These are phyloP conservation scores for Combretum micranthum DNA, from an alignment of 345 rosid species.

Conservation along the genomic window DNA sequence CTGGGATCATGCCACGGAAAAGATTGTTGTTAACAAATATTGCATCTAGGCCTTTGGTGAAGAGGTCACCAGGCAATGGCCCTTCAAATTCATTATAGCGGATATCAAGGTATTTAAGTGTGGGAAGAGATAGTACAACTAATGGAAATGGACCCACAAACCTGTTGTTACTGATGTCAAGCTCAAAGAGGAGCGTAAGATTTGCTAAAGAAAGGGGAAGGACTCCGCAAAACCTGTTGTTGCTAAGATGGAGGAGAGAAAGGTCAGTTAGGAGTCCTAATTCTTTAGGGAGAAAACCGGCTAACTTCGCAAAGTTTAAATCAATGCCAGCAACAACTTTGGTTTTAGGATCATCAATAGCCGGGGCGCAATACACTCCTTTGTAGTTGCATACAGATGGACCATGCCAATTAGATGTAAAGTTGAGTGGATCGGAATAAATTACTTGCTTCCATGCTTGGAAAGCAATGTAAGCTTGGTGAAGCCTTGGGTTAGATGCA, in stretches of 20 bases:
- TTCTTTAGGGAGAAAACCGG: conserved; percentile 74
- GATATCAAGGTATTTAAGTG: conserved; percentile 53
- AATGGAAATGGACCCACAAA: conserved; percentile 79
- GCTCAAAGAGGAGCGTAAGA: conserved; percentile 66
- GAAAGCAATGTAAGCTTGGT: conserved; percentile 60
- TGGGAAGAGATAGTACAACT: conserved; percentile 59
- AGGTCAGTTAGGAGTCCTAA: conserved; percentile 70
- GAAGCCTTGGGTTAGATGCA: conserved; percentile 40
- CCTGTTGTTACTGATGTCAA: conserved; percentile 83
- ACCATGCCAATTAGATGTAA: conserved; percentile 73
- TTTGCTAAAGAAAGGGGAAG: conserved; percentile 55
- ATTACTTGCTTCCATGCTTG: conserved; percentile 74
- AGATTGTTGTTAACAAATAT: conserved; percentile 70
- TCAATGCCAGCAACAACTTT: conserved; percentile 71
- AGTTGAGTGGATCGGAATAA: conserved; percentile 76
- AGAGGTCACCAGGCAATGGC: conserved; percentile 57
- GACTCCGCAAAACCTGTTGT: conserved; percentile 85
- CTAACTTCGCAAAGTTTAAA: conserved; percentile 62
- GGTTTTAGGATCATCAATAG: conserved; percentile 36
- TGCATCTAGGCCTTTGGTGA: conserved; percentile 64
- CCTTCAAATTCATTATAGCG: conserved; percentile 93
- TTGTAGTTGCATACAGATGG: conserved; percentile 60
- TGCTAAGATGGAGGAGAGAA: conserved; percentile 69
- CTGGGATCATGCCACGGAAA: conserved; percentile 37
- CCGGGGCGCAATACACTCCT: conserved; percentile 58